Conservation (phyloP, 2,329 filamentous ascomycete genomes). For the Ilyonectria robusta region DNA sequence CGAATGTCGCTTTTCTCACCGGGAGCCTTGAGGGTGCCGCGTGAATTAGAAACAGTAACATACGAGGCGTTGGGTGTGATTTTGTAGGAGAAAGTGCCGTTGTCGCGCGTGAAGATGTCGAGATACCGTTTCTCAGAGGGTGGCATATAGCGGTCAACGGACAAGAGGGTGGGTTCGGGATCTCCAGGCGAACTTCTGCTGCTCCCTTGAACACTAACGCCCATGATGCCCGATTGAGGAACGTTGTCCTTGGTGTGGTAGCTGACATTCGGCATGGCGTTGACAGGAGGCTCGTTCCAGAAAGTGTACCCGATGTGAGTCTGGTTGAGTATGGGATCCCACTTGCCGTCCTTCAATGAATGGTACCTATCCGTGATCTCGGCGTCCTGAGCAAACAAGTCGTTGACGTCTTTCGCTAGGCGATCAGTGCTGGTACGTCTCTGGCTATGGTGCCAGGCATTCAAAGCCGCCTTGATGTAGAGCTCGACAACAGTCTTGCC, state of each 20-base stretch:
- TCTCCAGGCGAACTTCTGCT: background rate
- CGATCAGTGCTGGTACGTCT: background rate
- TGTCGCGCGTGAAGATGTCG: background rate
- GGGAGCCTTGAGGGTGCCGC: background rate
- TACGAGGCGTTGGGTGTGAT: background rate
- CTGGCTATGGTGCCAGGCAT: conserved; percentile 46
- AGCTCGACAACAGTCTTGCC: conserved; percentile 68
- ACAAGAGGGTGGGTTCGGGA: background rate
- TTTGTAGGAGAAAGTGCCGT: background rate
- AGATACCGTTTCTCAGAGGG: background rate
- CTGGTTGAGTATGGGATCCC: background rate
- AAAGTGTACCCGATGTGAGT: background rate
- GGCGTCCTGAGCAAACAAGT: background rate
- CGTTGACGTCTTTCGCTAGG: background rate
- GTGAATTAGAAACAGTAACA: background rate
- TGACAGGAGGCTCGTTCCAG: background rate
- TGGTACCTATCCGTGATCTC: background rate
- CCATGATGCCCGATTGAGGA: background rate
- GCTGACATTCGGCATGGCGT: background rate
- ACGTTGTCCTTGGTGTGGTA: background rate
- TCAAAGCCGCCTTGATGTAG: conserved; percentile 61
- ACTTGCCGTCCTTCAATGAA: background rate
- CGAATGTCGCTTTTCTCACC: background rate
- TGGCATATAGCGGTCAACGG: background rate
- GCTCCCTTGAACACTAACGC: background rate